A percentile compares a stretch with the other conserved stretches of the same genome.
These are phyloP conservation scores for Metarhizium robertsii DNA, from an alignment of 2,329 filamentous ascomycete genomes.

Conservation along the genomic window DNA sequence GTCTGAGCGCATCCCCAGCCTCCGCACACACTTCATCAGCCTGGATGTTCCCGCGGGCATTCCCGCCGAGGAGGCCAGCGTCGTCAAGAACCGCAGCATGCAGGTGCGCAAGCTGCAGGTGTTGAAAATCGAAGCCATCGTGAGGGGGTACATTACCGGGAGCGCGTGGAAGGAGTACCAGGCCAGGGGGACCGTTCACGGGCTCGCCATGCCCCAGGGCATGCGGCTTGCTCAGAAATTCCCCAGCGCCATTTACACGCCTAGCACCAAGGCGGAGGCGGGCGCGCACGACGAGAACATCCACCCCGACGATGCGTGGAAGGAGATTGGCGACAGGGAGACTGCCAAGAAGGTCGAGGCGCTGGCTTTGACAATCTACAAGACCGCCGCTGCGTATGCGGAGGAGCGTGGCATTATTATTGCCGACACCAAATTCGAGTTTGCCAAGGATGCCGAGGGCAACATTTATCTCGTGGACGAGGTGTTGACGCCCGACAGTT, in stretches of 20 bases:
- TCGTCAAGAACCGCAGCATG: constrained; percentile 61
- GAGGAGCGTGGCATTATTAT: constrained; percentile 26
- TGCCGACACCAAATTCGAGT: constrained; percentile 43
- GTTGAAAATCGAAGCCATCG: constrained; percentile 25
- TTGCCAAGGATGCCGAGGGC: constrained; percentile 37
- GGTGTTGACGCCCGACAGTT: constrained; percentile 75
- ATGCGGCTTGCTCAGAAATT: constrained; percentile 63
- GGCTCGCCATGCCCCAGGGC: constrained; percentile 58
- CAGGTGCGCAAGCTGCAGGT: constrained; percentile 48
- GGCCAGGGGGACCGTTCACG: constrained; percentile 68
- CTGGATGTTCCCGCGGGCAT: constrained; percentile 26
- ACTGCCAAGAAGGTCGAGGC: constrained; percentile 20
- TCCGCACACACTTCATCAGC: constrained; percentile 44
- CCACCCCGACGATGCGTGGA: constrained; percentile 52
- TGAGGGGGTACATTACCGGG: constrained; percentile 85
- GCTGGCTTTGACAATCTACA: constrained; percentile 23
- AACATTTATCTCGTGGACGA: constrained; percentile 54
- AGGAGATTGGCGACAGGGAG: constrained; percentile 25
- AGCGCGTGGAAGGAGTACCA: constrained; percentile 72
- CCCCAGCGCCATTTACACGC: constrained; percentile 54
- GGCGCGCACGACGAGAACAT: constrained; percentile 84
- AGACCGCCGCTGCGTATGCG: constrained; percentile 51
- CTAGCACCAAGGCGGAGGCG: constrained; percentile 74
- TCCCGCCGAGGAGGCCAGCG: constrained; percentile 33
- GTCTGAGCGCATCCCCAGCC: constrained; percentile 31